phyloP scores from a whole-genome alignment of 2,329 filamentous ascomycete genomes.

The Beauveria varroae region DNA sequence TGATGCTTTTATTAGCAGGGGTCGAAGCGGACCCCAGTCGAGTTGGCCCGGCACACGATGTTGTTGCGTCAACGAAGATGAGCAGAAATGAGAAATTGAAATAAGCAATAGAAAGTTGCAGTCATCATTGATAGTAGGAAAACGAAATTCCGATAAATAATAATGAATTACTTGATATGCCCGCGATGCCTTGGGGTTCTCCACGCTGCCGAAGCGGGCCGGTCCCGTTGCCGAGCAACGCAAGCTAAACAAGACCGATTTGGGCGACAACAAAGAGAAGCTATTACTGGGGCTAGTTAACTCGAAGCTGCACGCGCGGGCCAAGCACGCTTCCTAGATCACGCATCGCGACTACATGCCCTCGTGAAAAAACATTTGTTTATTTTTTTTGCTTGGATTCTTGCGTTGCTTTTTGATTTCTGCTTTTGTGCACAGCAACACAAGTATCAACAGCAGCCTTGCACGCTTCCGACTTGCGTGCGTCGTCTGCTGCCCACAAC shows the following conservation, averaged over 20 bases:
- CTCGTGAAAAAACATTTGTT: constrained; percentile 13
- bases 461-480: constrained; percentile 14
- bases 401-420: constrained; percentile 14
- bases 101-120: not conserved
- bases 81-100: not conserved
- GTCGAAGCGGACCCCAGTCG: not conserved
- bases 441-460: not conserved
- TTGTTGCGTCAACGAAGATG: not conserved
- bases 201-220: not conserved
- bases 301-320: not conserved
- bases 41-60: not conserved
- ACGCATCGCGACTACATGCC: constrained; percentile 7
- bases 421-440: constrained; percentile 13
- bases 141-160: no score
- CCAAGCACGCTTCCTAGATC: not conserved
- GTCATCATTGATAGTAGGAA: no score
- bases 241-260: constrained; percentile 3
- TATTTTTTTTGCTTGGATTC: constrained; percentile 18
- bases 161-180: no score
- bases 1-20: not conserved
- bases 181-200: not conserved
- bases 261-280: constrained; percentile 9
- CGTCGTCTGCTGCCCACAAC: constrained; percentile 7
- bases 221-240: constrained; percentile 8
- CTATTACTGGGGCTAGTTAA: not conserved